Percentiles rank a stretch among this genome's conserved stretches.
These are phyloP conservation scores for Malus hybrid DNA, from an alignment of 331 rosid species.

Conservation along the genomic window DNA sequence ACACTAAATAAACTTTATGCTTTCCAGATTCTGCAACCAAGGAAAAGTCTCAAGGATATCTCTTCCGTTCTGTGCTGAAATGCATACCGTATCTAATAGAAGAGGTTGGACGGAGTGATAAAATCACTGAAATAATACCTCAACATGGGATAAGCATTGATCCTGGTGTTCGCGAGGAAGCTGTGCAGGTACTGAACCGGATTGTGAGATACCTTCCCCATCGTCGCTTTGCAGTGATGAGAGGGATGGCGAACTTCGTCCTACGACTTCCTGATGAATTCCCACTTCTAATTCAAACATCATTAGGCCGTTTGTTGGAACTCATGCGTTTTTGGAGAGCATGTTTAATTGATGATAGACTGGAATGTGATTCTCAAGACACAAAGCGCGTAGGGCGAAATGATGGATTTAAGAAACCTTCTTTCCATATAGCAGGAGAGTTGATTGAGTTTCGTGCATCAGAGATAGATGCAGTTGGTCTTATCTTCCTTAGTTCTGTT, in stretches of 20 bases:
- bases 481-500: constrained; percentile 94
- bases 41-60: constrained; percentile 96
- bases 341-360: constrained; percentile 81
- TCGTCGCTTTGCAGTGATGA: constrained; percentile 96
- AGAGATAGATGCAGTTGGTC: constrained; percentile 95
- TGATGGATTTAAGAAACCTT: constrained; percentile 63
- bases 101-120: constrained; percentile 97
- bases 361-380: constrained; percentile 53
- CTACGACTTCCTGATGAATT: constrained; percentile 93
- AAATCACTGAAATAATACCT: constrained; percentile 97
- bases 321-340: constrained; percentile 99
- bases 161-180: constrained; percentile 99
- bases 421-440: constrained; percentile 71
- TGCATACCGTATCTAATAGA: constrained; percentile 97
- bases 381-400: constrained; percentile 41
- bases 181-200: constrained; percentile 90
- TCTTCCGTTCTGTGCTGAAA: constrained; percentile 91
- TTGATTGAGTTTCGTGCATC: constrained; percentile 80
- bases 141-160: constrained; percentile 99
- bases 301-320: constrained; percentile 90
- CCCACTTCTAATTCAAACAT: constrained; percentile 97
- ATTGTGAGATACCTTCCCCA: constrained; percentile 88
- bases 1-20: constrained; percentile 11
- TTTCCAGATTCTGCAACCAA: constrained; percentile 87
- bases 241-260: constrained; percentile 93